These are phyloP conservation scores for Cyclotella distinguenda DNA, from an alignment of 108 stramenopile species.

Conservation along the genomic window DNA sequence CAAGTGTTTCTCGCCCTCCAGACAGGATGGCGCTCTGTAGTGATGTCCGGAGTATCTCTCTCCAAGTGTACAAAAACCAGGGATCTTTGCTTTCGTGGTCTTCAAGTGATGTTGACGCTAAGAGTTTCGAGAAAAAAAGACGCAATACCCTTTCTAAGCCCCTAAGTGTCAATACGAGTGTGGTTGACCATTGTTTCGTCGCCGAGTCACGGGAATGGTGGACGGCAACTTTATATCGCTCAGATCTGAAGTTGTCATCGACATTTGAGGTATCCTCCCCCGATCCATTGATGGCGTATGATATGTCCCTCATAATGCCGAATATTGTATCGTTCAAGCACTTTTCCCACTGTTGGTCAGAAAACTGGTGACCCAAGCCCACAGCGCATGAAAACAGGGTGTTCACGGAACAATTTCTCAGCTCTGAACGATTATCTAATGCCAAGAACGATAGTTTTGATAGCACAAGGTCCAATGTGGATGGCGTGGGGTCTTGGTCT, in stretches of 20 bases:
- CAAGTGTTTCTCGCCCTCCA: conserved; percentile 73
- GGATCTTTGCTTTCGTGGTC: conserved; percentile 23
- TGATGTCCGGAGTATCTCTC: conserved; percentile 61
- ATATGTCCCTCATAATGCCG: conserved; percentile 40
- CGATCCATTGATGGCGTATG: conserved; percentile 25
- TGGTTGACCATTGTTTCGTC: conserved; percentile 83
- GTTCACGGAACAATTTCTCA: conserved; percentile 91
- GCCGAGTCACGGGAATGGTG: conserved; percentile 84
- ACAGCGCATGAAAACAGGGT: conserved; percentile 91
- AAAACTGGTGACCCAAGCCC: conserved; percentile 74
- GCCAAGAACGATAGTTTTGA: conserved; percentile 71
- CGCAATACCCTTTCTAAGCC: conserved; percentile 80
- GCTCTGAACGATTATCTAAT: conserved; percentile 65
- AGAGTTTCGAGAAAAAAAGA: conserved; percentile 62
- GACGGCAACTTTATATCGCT: conserved; percentile 74
- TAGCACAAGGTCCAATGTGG: conserved; percentile 69
- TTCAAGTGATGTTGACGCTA: conserved; percentile 34
- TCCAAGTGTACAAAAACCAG: conserved; percentile 81
- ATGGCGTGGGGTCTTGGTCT: conserved; percentile 68
- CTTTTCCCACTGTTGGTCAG: conserved; percentile 73
- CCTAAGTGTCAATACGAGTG: conserved; percentile 75
- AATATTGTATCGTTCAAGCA: conserved; percentile 73
- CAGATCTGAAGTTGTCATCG: neutral
- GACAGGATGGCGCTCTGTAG: conserved; percentile 51
- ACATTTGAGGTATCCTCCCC: neutral